These are phyloP conservation scores for Phytophthora kernoviae DNA, from an alignment of 352 stramenopile species.

Conservation along the genomic window DNA sequence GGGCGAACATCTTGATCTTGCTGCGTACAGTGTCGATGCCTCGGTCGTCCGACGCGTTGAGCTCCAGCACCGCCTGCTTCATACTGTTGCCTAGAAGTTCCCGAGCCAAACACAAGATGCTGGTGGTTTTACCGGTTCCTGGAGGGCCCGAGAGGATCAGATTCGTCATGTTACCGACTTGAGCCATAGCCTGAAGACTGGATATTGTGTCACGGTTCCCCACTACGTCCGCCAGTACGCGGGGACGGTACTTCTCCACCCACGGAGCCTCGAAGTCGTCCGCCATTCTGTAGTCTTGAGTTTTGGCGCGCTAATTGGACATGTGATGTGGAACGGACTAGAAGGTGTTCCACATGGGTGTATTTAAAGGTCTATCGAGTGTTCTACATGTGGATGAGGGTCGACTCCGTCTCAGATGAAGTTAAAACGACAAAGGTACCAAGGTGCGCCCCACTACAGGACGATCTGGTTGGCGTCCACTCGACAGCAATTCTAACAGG, in stretches of 20 bases:
- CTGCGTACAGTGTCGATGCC: slow-evolving; percentile 91
- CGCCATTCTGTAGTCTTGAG: slow-evolving; percentile 39
- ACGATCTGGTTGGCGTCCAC: too few relatives aligned
- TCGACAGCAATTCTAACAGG: not conserved
- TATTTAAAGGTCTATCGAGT: too few relatives aligned
- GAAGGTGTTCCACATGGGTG: too few relatives aligned
- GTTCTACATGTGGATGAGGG: not conserved
- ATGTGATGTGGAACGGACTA: not conserved
- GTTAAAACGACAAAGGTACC: too few relatives aligned
- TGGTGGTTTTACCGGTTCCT: slow-evolving; percentile 94
- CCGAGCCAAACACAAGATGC: slow-evolving; percentile 90
- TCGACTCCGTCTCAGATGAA: too few relatives aligned
- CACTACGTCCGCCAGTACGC: slow-evolving; percentile 93
- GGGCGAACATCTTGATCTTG: slow-evolving; percentile 99
- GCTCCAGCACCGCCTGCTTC: slow-evolving; percentile 95
- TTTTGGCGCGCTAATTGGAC: not conserved
- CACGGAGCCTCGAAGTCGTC: slow-evolving; percentile 93
- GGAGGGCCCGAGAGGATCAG: slow-evolving; percentile 96
- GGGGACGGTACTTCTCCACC: slow-evolving; percentile 99
- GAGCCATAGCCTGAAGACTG: slow-evolving; percentile 94
- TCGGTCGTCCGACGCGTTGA: slow-evolving; percentile 98
- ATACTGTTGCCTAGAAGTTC: slow-evolving; percentile 84
- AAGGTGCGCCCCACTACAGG: too few relatives aligned
- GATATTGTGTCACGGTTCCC: slow-evolving; percentile 97
- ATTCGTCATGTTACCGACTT: slow-evolving; percentile 98